phyloP scores from a whole-genome alignment of 306 rosid species.

The Biancaea sappan region DNA sequence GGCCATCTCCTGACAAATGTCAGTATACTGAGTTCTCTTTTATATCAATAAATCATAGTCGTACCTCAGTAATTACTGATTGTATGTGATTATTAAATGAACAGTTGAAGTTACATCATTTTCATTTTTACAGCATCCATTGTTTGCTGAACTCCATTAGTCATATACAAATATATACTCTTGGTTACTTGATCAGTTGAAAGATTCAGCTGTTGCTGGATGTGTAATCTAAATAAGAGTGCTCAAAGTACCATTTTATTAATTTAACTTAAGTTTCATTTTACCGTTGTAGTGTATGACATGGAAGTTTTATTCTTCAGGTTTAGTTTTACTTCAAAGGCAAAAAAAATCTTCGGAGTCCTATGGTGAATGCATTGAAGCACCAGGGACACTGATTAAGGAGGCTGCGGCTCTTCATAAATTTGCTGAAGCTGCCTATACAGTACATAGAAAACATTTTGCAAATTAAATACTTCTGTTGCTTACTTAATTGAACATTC shows the following conservation, averaged over 20 bases:
- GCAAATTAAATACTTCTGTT: conserved; percentile 1
- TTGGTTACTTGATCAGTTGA: conserved; percentile 5
- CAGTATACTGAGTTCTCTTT: neutral
- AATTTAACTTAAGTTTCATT: conserved; percentile 13
- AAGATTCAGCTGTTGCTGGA: conserved; percentile 19
- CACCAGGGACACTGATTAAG: conserved; percentile 58
- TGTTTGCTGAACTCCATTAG: conserved; percentile 12
- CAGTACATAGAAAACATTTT: conserved; percentile 49
- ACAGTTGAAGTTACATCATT: neutral
- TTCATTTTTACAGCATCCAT: neutral
- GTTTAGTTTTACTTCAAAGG: conserved; percentile 78
- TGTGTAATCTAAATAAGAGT: conserved; percentile 7
- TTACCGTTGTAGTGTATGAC: conserved; percentile 21
- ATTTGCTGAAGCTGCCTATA: conserved; percentile 96
- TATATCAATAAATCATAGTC: neutral
- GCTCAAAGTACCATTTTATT: neutral
- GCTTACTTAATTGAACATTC: conserved; percentile 22
- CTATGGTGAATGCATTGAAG: conserved; percentile 49
- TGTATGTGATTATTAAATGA: neutral
- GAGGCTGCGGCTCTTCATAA: conserved; percentile 88
- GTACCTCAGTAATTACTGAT: neutral
- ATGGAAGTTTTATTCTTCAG: conserved; percentile 48
- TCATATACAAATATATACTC: neutral
- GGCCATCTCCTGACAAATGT: neutral
- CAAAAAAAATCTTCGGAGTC: conserved; percentile 50